Base-by-base conservation (phyloP, 805 yeast species). In the Ogataea methylovora region DNA sequence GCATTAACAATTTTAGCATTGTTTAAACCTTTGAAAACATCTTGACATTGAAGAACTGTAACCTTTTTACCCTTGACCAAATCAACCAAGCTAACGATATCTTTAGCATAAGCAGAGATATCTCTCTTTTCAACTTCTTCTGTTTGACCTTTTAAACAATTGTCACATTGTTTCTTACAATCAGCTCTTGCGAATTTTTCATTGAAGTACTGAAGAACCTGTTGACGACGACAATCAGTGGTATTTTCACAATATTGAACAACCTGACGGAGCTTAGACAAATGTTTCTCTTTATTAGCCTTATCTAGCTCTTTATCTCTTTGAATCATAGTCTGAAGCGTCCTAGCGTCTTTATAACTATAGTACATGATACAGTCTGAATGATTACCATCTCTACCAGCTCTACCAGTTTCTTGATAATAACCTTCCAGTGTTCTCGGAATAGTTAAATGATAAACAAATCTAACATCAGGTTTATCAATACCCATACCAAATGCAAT, bases 401-500 rank as follows among this genome's bases (percentile, higher is more conserved):
- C 98, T 58, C 98, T 76, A 7, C 98, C 98, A 1, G 97, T 88
- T 55, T 92, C 98, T 58, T 92, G 98, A 50, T 92, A 92, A 56
- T 92, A 92, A 0, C 97, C 97, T 59, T 92, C 98, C 43, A 92
- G 64, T 34, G 86, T 84, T 48, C 96, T 65, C 0, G 98, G 97
- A 18, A 92, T 61, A 5, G 92, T 84, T 42, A 81, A 68, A 60
- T 92, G 98, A 27, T 85, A 76, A 4, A 92, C 97, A 62, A 71
- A 88, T 30, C 98, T 65, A 10, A 92, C 98, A 58, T 92, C 94
- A 0, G 96, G 84, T 55, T 92, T 92, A 60, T 92, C 98, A 37
- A 92, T 90, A 31, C 98, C 98, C 98, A 92, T 92, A 19, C 98
- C 98, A 67, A 92, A 92, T 0, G 98, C 98, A 48, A 92, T 83